Base-by-base conservation (phyloP, 2,329 filamentous ascomycete species). In the Cladosporium austrohemisphaericum region DNA sequence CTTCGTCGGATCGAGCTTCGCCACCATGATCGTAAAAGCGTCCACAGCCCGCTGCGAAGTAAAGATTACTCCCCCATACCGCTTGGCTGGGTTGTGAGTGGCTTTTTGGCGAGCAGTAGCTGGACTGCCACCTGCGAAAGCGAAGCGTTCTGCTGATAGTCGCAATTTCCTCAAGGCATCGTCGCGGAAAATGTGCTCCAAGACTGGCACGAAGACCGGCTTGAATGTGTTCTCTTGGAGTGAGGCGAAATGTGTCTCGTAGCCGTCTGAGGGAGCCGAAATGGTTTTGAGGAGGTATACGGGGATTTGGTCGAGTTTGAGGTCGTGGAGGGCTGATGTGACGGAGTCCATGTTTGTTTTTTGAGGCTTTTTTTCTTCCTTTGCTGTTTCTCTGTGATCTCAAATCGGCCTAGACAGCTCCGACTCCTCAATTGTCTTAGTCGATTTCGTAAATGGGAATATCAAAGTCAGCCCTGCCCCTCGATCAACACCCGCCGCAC, bases 21-120 rank as follows among this genome's bases (percentile, higher is more conserved):
- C 69, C 1, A 89, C 76, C 7, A 88, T 69, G 37, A 77, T 72
- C 3, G 79, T 71, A 60, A 93, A 89, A 0, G 85, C 86, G 64
- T 93, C 88, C 2, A 93, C 88, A 1, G 88, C 86, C 41, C 88
- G 78, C 65, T 93, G 88, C 6, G 86, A 91, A 1, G 88, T 93
- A 63, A 93, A 92, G 41, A 93, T 83, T 51, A 92, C 70, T n/a
- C 86, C 88, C 4, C 86, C 86, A 61, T 88, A 92, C 11, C 69
- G 63, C 47, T 67, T 66, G 11, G 60, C 61, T 6, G 60, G 61
- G 48, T 65, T 63, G 52, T 63, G 53, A 13, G 60, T 64, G 5
- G 62, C 63, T 51, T 55, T 58, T n/a, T 62, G 54, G 18, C 58
- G 55, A 4, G 47, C 53, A 22, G 59, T 59, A 32, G 57, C 61